Conservation (phyloP, 768 basidiomycete genomes). For the Suillus luteus region DNA sequence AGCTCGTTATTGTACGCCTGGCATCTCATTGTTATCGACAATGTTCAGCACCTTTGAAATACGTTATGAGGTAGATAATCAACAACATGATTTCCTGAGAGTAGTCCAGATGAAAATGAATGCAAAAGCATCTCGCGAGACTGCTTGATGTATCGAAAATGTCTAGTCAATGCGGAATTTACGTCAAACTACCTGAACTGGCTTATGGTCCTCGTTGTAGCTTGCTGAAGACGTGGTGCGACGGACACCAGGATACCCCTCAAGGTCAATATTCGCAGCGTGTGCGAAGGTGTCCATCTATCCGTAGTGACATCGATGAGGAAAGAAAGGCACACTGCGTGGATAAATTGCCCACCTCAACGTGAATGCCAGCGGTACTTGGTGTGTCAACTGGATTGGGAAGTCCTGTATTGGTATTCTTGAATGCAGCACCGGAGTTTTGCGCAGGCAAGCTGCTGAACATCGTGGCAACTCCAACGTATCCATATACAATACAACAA, state of each 20-base stretch:
- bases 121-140: background rate
- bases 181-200: background rate
- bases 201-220: conserved; percentile 8
- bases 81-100: background rate
- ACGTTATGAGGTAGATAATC: background rate
- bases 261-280: conserved; percentile 10
- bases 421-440: conserved; percentile 23
- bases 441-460: conserved; percentile 22
- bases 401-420: conserved; percentile 15
- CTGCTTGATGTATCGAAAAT: background rate
- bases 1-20: background rate
- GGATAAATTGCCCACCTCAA: conserved; percentile 31
- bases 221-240: conserved; percentile 1
- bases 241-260: background rate
- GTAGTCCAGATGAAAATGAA: background rate
- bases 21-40: background rate
- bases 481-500: background rate
- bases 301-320: conserved; percentile 9
- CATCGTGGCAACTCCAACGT: background rate
- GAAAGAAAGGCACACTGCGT: background rate
- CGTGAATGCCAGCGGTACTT: conserved; percentile 29
- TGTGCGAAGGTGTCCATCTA: conserved; percentile 35
- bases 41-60: background rate
- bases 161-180: background rate
- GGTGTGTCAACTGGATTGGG: background rate